Conservation (phyloP, 2,329 filamentous ascomycete species). For the Aspergillus caelatus region DNA sequence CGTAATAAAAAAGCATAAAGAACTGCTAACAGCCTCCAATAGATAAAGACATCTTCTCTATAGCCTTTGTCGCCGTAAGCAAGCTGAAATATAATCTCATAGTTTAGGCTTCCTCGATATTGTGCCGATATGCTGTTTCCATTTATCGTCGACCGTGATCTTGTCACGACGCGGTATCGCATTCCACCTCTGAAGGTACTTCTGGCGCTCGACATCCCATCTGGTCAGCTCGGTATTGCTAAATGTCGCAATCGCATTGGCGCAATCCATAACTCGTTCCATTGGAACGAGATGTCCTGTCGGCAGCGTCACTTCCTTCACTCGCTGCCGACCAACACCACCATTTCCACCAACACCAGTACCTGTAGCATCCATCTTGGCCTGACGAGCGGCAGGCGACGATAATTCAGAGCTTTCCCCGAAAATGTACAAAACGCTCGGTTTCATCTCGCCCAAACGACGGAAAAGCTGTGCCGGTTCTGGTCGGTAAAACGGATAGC, state of each 20-base stretch:
- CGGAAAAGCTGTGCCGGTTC: conserved; percentile 31
- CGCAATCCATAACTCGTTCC: conserved; percentile 1
- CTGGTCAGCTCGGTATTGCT: not conserved
- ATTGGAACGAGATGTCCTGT: conserved; percentile 2
- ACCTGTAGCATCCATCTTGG: conserved; percentile 35
- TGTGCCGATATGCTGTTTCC: conserved; percentile 2
- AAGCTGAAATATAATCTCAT: not conserved
- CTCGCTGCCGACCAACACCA: conserved; percentile 55
- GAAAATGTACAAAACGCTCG: conserved; percentile 35
- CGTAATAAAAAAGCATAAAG: not conserved
- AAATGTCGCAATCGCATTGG: not conserved
- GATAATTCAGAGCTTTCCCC: conserved; percentile 22
- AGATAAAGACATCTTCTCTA: not conserved
- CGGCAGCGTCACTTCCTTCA: conserved; percentile 24
- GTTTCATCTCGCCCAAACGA: conserved; percentile 33
- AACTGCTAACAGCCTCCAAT: not conserved
- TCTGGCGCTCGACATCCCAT: not conserved
- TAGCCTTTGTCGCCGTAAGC: not conserved
- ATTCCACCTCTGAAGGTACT: not conserved
- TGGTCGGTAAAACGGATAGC: conserved; percentile 34
- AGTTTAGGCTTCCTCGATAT: not conserved
- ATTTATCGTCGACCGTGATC: conserved; percentile 3
- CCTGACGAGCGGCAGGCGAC: conserved; percentile 25
- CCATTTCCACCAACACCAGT: conserved; percentile 36
- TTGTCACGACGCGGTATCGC: not conserved